Evolutionary conservation across 495 filamentous ascomycete species (phyloP), one percentile per base, ranked within the genome.

Genomic region (Halenospora varia): DNA sequence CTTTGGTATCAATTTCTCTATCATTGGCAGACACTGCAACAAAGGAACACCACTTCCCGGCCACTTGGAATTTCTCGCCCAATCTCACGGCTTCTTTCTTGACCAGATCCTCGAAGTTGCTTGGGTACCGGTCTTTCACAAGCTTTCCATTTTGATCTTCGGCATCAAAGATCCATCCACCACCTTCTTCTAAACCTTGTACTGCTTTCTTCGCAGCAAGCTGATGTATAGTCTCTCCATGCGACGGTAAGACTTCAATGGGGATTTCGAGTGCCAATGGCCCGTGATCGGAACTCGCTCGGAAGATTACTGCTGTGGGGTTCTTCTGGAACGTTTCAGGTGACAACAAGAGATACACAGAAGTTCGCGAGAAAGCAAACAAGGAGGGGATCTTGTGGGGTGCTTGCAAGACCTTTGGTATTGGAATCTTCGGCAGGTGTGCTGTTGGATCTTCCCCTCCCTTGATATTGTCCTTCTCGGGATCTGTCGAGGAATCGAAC

Each of bases 21-120:
- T 67, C 64, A 46, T 73, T 69, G 15, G 66, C 65, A 60, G 84
- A 75, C 11, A 88, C 73, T 3, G 88, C 87, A 2, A 90, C 83
- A 54, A 90, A 91, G 0, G 82, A 84, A 60, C 82, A 86, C 77
- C 81, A 86, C 62, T 84, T 88, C 0, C 84, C 80, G 2, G 77
- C 82, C 15, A 90, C 77, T 48, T 86, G 84, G 60, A 80, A 90
- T 23, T 76, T 71, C 35, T 82, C 75, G 0, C 87, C 87, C 0
- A 90, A 70, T 0, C 78, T 66, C 2, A 87, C 78, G 4, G 78
- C 86, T 67, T 91, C 88, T 17, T 75, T 74, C 61, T 83, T 73
- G 1, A 81, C 80, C 62, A 87, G 73, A 44, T 83, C 75, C 4
- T 75, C 60, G 64, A 81, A 80, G 41, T 70, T 73, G 29, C 73